phyloP scores from a whole-genome alignment of 2,329 filamentous ascomycete species.

The Aspergillus sp. region DNA sequence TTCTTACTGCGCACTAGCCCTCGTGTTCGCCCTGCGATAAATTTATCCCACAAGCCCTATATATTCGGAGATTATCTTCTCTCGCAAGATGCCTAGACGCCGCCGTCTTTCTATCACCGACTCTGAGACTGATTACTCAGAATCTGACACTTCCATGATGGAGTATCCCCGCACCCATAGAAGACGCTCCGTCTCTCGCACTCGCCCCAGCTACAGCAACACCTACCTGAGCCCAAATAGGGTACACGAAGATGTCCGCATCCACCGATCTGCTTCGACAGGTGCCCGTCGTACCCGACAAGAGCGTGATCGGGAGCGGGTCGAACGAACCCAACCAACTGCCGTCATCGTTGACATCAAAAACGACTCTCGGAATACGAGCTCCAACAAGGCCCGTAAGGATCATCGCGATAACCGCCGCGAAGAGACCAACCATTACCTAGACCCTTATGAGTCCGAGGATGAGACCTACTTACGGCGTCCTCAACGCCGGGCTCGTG shows the following conservation, averaged over 20 bases:
- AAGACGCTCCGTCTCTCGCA: constrained; percentile 35
- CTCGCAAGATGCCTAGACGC: constrained; percentile 6
- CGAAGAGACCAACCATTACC: constrained; percentile 10
- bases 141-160: constrained; percentile 38
- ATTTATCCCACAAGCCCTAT: neutral
- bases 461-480: constrained; percentile 22
- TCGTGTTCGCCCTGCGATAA: constrained; percentile 1
- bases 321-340: constrained; percentile 16
- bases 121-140: constrained; percentile 34
- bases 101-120: constrained; percentile 20
- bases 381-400: constrained; percentile 27
- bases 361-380: constrained; percentile 29
- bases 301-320: constrained; percentile 11
- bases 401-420: constrained; percentile 22
- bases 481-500: constrained; percentile 20
- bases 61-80: neutral
- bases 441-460: constrained; percentile 25
- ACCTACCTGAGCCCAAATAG: constrained; percentile 26
- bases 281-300: constrained; percentile 27
- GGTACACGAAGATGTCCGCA: constrained; percentile 18
- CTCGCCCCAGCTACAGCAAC: constrained; percentile 25
- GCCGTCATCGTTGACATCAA: constrained; percentile 38
- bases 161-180: constrained; percentile 23
- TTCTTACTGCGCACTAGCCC: constrained; percentile 4
- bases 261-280: constrained; percentile 38